Percentiles rank a stretch among this genome's conserved stretches.
These are phyloP conservation scores for Breviolum minutum DNA, from an alignment of 73 alveolate genomes.

Conservation along the genomic window DNA sequence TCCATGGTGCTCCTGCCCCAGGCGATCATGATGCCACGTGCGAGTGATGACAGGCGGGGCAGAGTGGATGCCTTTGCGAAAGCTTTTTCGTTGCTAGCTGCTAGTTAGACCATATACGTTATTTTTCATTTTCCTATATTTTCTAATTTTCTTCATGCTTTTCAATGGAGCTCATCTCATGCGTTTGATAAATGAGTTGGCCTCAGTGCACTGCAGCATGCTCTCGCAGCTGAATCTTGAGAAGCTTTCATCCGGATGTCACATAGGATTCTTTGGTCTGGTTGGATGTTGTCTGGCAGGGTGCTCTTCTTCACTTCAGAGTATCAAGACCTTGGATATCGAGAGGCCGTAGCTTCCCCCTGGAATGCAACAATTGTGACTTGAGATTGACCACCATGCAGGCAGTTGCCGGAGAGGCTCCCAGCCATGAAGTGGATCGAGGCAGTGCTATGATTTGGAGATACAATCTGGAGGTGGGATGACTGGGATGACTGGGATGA, in stretches of 20 bases:
- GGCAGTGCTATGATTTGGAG: conserved; percentile 39
- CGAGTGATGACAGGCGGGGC: conserved; percentile 32
- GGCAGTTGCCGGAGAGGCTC: conserved; percentile 76
- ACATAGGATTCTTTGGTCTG: background rate
- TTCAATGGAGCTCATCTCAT: background rate
- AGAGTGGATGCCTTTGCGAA: background rate
- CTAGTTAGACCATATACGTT: background rate
- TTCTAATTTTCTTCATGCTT: too few relatives aligned
- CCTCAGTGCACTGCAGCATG: too few relatives aligned
- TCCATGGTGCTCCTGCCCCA: conserved; percentile 77
- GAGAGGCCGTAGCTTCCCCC: conserved; percentile 6
- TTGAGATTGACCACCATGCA: background rate
- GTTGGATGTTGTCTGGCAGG: background rate
- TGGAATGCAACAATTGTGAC: background rate
- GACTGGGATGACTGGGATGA: background rate
- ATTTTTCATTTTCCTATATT: background rate
- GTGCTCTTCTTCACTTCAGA: conserved; percentile 68
- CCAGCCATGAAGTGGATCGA: conserved; percentile 86
- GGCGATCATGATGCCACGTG: conserved; percentile 29
- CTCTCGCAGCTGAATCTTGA: too few relatives aligned
- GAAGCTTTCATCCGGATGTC: background rate
- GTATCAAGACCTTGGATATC: conserved; percentile 80
- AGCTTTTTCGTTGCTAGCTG: background rate
- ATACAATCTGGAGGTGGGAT: conserved; percentile 68
- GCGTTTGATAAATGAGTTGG: too few relatives aligned